Percentiles rank a stretch among this genome's conserved stretches.
Conservation (phyloP, 805 yeast genomes). For the Candida hungchunana region DNA sequence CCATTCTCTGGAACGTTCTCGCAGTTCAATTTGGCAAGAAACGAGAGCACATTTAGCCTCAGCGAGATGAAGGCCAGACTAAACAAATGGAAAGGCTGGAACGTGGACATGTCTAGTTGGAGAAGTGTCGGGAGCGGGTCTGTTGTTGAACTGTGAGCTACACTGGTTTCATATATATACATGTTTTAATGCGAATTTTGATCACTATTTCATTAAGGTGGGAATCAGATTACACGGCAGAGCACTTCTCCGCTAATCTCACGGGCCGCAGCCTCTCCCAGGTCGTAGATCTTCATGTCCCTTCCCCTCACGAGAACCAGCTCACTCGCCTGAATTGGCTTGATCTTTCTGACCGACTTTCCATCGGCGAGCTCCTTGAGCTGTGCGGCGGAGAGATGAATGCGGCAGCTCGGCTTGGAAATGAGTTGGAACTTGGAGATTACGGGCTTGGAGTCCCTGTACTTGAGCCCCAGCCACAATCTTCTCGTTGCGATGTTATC, state of each 20-base stretch:
- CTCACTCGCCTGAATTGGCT: constrained; percentile 88
- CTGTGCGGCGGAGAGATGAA: constrained; percentile 58
- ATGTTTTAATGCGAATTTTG: background rate
- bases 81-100: constrained; percentile 78
- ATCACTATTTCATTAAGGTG: background rate
- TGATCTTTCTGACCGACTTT: constrained; percentile 63
- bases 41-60: constrained; percentile 32
- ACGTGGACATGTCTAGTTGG: constrained; percentile 84
- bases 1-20: constrained; percentile 9
- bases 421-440: constrained; percentile 66
- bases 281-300: constrained; percentile 53
- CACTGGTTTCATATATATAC: background rate
- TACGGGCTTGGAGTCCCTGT: constrained; percentile 76
- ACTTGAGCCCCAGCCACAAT: constrained; percentile 89
- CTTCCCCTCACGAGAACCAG: constrained; percentile 60
- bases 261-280: constrained; percentile 81
- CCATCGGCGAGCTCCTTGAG: constrained; percentile 75
- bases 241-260: constrained; percentile 72
- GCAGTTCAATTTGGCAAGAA: constrained; percentile 18
- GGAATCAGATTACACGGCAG: constrained; percentile 59
- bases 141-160: constrained; percentile 40
- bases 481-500: constrained; percentile 83
- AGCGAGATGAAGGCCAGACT: constrained; percentile 55
- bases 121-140: constrained; percentile 66
- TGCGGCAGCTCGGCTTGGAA: constrained; percentile 80